Percentiles rank a stretch among this genome's conserved stretches.
phyloP scores from a whole-genome alignment of 202 grass and related monocot species.

The Brachypodium distachyon region DNA sequence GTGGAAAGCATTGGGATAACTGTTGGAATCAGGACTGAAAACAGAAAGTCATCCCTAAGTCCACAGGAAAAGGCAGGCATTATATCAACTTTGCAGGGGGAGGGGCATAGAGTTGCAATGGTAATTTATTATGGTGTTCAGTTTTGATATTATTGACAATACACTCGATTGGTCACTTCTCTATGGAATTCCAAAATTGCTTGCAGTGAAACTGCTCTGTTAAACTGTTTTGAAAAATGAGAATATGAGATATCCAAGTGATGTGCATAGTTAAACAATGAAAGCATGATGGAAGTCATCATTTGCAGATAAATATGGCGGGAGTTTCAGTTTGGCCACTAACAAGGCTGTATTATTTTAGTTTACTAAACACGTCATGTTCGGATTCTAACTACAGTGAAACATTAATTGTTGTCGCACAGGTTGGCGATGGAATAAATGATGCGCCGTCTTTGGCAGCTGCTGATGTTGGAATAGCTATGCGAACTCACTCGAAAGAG shows the following conservation, averaged over 20 bases:
- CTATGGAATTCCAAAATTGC: not conserved
- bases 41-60: conserved; percentile 56
- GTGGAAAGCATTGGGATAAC: conserved; percentile 66
- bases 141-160: not conserved
- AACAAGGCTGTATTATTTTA: not conserved
- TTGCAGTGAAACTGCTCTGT: not conserved
- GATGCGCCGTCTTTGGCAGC: conserved; percentile 85
- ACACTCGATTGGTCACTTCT: not conserved
- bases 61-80: conserved; percentile 78
- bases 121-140: conserved; percentile 34
- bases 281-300: not conserved
- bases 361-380: not conserved
- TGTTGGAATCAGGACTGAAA: conserved; percentile 59
- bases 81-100: conserved; percentile 68
- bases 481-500: conserved; percentile 72
- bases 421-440: conserved; percentile 97
- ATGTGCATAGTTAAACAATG: not conserved
- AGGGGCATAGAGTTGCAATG: conserved; percentile 74
- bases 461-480: conserved; percentile 88
- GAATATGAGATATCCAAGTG: not conserved
- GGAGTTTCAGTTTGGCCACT: not conserved
- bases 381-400: not conserved
- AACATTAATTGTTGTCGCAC: conserved; percentile 16
- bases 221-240: not conserved
- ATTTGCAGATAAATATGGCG: not conserved